Evolutionary conservation across 2,329 filamentous ascomycete species (phyloP), one percentile per base, ranked within the genome.

Genomic region (Monosporascus ibericus): DNA sequence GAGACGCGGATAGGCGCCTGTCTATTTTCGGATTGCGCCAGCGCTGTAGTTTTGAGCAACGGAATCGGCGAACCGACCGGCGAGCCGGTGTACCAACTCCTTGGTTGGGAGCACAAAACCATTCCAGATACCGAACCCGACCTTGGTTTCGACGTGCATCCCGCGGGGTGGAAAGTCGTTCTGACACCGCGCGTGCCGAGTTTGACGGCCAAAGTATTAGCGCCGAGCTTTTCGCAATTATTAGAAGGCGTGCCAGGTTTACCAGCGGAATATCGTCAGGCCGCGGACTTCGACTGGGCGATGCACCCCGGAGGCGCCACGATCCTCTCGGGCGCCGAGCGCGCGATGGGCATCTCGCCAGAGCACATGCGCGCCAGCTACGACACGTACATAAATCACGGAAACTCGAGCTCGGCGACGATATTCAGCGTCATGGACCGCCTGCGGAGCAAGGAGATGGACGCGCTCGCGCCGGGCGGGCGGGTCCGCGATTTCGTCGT

Each of bases 11-110:
- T 89, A 59, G 86, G 84, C 2, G 74, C 82, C 1, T 80, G 79
- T 15, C 68, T 89, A 2, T 89, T 89, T 65, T 87, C 84, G 20
- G 86, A 89, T 65, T 87, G 82, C 57, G 85, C 82, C n/a, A 84
- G 84, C 52, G 81, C 85, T 0, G 67, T 81, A 27, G 72, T 89
- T 1, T 63, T 89, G 36, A 84, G 81, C 62, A 89, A 89, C 61
- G 78, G 77, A 1, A 70, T 87, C 50, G 83, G 79, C 2, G 71
- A 69, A 30, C 58, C 66, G n/a, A 63, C 60, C 1, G 64, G 66
- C 6, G 68, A 70, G 42, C 72, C 76, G 0, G 62, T 80, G 7
- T 87, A 86, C 61, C 78, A 85, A 27, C 66, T 88, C 24, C 70
- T 86, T 1, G 84, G 82, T 2, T 88, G 85, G 83, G 78, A 85